Conservation (phyloP, 164 flowering plant genomes). For the Tetrastigma voinierianum region DNA sequence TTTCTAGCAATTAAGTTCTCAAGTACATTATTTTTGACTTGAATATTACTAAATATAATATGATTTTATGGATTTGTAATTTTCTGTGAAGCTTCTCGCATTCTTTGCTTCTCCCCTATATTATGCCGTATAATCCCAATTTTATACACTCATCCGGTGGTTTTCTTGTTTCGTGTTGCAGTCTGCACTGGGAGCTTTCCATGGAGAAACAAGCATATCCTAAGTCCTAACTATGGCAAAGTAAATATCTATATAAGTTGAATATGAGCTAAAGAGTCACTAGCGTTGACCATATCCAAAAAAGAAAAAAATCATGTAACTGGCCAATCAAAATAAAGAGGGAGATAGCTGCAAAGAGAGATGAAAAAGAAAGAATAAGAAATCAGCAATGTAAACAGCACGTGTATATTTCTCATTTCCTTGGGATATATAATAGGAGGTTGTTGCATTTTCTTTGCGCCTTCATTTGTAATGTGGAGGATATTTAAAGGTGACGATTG, state of each 20-base stretch:
- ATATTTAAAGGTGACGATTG: too few species aligned
- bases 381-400: too few species aligned
- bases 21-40: neutral
- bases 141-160: neutral
- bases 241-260: constrained; percentile 8
- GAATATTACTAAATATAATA: too few species aligned
- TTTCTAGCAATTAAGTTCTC: neutral
- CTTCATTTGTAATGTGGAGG: too few species aligned
- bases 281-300: neutral
- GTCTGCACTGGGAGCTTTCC: constrained; percentile 29
- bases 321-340: neutral
- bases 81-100: neutral
- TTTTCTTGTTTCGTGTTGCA: constrained; percentile 17
- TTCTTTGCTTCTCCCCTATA: neutral
- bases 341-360: constrained; percentile 1
- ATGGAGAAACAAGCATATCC: constrained; percentile 9
- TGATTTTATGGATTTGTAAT: too few species aligned
- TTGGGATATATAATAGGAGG: neutral
- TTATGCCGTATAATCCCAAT: neutral
- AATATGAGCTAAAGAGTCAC: neutral
- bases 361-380: neutral
- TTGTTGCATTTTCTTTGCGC: too few species aligned
- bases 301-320: neutral
- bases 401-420: neutral
- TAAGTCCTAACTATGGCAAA: constrained; percentile 6